These are phyloP conservation scores for Botrytis tulipae DNA, from an alignment of 2,329 filamentous ascomycete genomes.

Conservation along the genomic window DNA sequence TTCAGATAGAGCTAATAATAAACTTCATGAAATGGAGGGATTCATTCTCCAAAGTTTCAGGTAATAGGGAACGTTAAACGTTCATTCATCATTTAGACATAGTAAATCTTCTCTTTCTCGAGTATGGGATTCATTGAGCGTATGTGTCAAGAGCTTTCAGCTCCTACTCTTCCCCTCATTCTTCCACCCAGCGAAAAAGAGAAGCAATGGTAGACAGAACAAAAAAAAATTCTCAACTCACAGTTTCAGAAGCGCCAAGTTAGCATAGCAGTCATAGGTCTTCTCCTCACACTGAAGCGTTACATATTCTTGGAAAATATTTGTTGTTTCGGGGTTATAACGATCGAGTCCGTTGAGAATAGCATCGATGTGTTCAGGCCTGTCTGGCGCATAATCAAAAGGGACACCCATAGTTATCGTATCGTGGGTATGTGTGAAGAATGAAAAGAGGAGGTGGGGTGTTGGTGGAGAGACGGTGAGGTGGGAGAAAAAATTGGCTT, in stretches of 20 bases:
- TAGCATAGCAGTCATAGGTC: constrained; percentile 94
- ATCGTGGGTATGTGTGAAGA: not conserved
- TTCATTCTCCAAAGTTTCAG: constrained; percentile 66
- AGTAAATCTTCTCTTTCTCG: constrained; percentile 22
- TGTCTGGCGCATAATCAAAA: constrained; percentile 86
- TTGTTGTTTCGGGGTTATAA: constrained; percentile 97
- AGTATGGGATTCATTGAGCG: not conserved
- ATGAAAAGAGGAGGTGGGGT: not conserved
- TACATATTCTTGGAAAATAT: constrained; percentile 91
- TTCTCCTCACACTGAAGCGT: constrained; percentile 91
- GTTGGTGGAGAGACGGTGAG: constrained; percentile 8
- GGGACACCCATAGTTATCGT: constrained; percentile 39
- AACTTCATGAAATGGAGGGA: constrained; percentile 64
- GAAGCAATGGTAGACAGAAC: not conserved
- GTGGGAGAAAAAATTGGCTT: constrained; percentile 16
- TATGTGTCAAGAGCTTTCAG: not conserved
- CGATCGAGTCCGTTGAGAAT: constrained; percentile 97
- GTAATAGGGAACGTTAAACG: constrained; percentile 97
- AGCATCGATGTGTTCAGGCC: constrained; percentile 85
- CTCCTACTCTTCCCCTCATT: not conserved
- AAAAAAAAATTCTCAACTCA: constrained; percentile 57
- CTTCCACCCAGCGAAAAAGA: not conserved
- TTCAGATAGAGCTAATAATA: constrained; percentile 77
- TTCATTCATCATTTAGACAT: constrained; percentile 66
- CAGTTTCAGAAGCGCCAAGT: constrained; percentile 94